Base-by-base conservation (phyloP, 805 yeast genomes). In the Yueomyces sinensis region DNA sequence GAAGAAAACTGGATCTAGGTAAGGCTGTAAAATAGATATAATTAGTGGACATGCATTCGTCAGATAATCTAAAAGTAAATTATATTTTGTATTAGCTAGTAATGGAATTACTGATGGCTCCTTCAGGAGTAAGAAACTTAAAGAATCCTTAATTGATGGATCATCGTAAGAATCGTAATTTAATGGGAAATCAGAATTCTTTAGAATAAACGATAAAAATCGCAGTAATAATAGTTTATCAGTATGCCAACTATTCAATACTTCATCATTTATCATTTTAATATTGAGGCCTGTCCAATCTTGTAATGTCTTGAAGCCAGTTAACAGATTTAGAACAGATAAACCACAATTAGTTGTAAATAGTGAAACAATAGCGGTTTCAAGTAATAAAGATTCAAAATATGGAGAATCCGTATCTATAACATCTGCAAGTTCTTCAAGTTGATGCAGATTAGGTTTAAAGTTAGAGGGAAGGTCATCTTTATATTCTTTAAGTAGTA, bases 311-410 rank as follows among this genome's bases (percentile, higher is more conserved):
- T 20, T 24, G 31, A 23, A 13, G 18, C 27, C 6, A 18, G 31
- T 16, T 18, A 35, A 34, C 24, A 31, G 33, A 4, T 40, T 31
- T 29, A 48, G 23, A 13, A 47, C 32, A 11, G 51, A 43, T 3
- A 32, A 32, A 5, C 59, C 59, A 3, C 52, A 27, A 27, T 32
- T 36, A 5, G 59, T 52, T 7, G 49, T 43, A 27, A 49, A 43
- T 2, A 50, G 35, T 9, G 43, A 40, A 14, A 50, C 28, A 9
- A 42, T 20, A 9, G 43, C 22, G 17, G 42, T 34, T 36, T 47
- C 48, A 11, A 25, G 15, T 9, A 25, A n/a, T 25, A n/a, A 9
- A 2, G 28, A 25, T 13, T 25, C 28, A 6, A 25, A 25, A n/a
- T 11, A 25, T 25, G 13, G 15, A n/a, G 13, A 9, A 11, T 22